Percentiles rank a stretch among this genome's conserved stretches.
Conservation (phyloP, 441 rosid species). For the Biscutella laevigata region DNA sequence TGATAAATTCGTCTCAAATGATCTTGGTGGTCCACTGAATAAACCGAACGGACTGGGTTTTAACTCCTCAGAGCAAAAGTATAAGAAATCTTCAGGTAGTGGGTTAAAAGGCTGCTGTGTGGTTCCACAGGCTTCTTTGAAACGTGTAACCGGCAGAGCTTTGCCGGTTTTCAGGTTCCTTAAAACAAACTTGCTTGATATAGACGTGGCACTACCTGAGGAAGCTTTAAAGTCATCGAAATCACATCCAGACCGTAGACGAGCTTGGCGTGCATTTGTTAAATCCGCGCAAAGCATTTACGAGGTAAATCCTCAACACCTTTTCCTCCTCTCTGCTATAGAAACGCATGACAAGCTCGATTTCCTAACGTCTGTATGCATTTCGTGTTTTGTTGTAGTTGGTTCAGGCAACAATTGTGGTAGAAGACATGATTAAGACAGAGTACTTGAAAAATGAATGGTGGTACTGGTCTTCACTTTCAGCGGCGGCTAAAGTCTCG, state of each 20-base stretch:
- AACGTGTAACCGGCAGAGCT: constrained; percentile 57
- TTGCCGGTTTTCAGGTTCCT: constrained; percentile 45
- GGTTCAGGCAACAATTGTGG: constrained; percentile 74
- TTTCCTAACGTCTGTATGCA: neutral
- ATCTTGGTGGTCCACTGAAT: constrained; percentile 20
- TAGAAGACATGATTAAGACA: constrained; percentile 87
- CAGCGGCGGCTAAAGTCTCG: constrained; percentile 80
- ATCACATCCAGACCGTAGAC: constrained; percentile 48
- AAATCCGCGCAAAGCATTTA: constrained; percentile 77
- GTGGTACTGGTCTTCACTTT: constrained; percentile 99
- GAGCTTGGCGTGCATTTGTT: constrained; percentile 80
- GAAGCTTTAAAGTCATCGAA: constrained; percentile 70
- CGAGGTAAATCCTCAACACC: constrained; percentile 36
- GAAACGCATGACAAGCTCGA: neutral
- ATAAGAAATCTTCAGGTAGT: constrained; percentile 29
- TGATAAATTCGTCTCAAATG: constrained; percentile 24
- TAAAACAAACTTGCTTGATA: constrained; percentile 81
- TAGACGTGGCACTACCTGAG: constrained; percentile 82
- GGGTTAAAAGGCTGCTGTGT: constrained; percentile 42
- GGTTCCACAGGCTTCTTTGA: constrained; percentile 70
- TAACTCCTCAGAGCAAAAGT: constrained; percentile 38
- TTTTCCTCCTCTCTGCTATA: neutral
- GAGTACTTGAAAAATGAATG: constrained; percentile 76
- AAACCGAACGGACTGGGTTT: constrained; percentile 27
- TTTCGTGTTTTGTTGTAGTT: constrained; percentile 43